phyloP scores from a whole-genome alignment of 352 stramenopile species.

The Globisporangium heterothallicum region DNA sequence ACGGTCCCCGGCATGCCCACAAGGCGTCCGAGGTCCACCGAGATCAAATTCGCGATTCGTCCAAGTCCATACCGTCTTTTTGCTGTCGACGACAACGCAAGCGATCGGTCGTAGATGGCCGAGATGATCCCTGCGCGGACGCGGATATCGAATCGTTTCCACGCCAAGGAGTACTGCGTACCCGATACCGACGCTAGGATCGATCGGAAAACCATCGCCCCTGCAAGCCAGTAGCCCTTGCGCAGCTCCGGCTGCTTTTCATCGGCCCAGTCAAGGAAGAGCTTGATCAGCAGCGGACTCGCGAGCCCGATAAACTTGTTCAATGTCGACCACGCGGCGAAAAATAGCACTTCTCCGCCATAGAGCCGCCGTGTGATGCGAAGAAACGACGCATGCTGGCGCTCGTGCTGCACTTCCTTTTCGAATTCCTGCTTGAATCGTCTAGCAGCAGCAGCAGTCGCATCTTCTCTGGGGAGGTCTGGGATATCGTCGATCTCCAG shows the following conservation, averaged over 20 bases:
- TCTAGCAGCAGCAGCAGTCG: slow-evolving; percentile 33
- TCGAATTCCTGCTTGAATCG: slow-evolving; percentile 42
- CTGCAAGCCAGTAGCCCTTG: slow-evolving; percentile 54
- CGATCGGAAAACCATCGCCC: slow-evolving; percentile 43
- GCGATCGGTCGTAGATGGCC: slow-evolving; percentile 60
- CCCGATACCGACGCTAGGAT: slow-evolving; percentile 54
- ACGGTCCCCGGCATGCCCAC: slow-evolving; percentile 61
- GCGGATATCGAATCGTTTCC: slow-evolving; percentile 71
- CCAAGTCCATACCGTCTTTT: slow-evolving; percentile 41
- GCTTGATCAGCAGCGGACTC: slow-evolving; percentile 73
- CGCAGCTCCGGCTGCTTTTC: slow-evolving; percentile 27
- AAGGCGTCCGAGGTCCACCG: slow-evolving; percentile 70
- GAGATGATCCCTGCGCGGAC: slow-evolving; percentile 62
- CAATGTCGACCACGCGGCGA: slow-evolving; percentile 58
- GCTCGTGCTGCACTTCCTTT: slow-evolving; percentile 18
- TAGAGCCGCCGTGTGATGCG: slow-evolving; percentile 50
- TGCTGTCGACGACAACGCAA: slow-evolving; percentile 29
- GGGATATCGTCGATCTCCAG: slow-evolving; percentile 61
- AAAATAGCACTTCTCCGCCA: slow-evolving; percentile 42
- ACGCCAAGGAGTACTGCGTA: slow-evolving; percentile 76
- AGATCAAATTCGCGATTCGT: slow-evolving; percentile 71
- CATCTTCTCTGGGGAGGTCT: slow-evolving; percentile 38
- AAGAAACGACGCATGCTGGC: slow-evolving; percentile 36
- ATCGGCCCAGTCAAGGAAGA: slow-evolving; percentile 73
- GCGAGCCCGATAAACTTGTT: slow-evolving; percentile 71